These are phyloP conservation scores for Pyricularia sp. DNA, from an alignment of 2,329 filamentous ascomycete genomes.

Conservation along the genomic window DNA sequence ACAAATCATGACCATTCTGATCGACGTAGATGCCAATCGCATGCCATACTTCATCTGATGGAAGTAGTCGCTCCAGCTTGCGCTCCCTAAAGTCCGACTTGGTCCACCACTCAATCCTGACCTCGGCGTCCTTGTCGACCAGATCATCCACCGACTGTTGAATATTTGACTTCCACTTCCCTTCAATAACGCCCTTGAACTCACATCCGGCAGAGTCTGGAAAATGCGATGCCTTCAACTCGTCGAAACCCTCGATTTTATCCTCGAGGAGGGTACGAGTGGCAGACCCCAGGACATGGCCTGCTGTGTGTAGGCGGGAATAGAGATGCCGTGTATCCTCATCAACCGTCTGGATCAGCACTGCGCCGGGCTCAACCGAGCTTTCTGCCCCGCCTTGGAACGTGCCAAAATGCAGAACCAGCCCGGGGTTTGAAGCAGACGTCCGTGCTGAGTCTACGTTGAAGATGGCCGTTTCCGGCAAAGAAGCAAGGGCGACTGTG, in stretches of 20 bases:
- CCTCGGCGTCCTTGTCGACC: conserved; percentile 39
- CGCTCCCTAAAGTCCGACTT: conserved; percentile 44
- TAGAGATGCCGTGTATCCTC: conserved; percentile 45
- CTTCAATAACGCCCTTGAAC: conserved; percentile 54
- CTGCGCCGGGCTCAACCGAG: conserved; percentile 26
- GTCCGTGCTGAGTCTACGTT: conserved; percentile 44
- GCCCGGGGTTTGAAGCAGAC: conserved; percentile 32
- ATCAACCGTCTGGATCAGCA: conserved; percentile 46
- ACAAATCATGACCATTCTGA: conserved; percentile 22
- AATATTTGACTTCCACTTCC: conserved; percentile 47
- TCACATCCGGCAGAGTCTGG: conserved; percentile 55
- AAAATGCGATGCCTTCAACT: conserved; percentile 60
- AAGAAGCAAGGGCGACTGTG: conserved; percentile 25
- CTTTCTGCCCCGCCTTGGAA: conserved; percentile 23
- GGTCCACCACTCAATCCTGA: conserved; percentile 56
- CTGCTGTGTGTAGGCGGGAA: conserved; percentile 60
- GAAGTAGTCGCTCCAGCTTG: conserved; percentile 41
- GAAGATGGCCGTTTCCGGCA: conserved; percentile 23
- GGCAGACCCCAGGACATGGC: conserved; percentile 57
- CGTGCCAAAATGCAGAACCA: conserved; percentile 53
- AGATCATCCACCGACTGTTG: conserved; percentile 49
- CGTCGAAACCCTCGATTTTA: conserved; percentile 41
- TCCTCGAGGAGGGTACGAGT: conserved; percentile 44
- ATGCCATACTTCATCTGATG: conserved; percentile 11
- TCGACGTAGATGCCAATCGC: conserved; percentile 15